phyloP scores from a whole-genome alignment of 169 alveolate species.

The Plasmodium sp. region DNA sequence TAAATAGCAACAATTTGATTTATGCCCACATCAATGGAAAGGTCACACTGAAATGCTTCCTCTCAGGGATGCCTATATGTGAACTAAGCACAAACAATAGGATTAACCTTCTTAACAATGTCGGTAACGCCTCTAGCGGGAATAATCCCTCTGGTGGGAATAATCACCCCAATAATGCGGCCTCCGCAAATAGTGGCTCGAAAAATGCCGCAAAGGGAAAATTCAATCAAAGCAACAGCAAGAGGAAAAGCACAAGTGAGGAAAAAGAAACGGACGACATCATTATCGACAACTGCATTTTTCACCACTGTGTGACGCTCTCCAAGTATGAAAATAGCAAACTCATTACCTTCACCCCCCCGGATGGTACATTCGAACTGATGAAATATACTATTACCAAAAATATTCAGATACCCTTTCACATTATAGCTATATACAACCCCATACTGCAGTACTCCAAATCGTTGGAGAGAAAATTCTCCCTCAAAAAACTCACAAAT shows the following conservation, averaged over 20 bases:
- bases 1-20: slow-evolving; percentile 57
- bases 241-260: neutral
- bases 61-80: slow-evolving; percentile 65
- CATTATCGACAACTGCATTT: slow-evolving; percentile 45
- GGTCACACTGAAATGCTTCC: slow-evolving; percentile 24
- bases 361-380: slow-evolving; percentile 58
- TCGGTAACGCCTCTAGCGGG: neutral
- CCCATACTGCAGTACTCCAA: slow-evolving; percentile 49
- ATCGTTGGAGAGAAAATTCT: slow-evolving; percentile 27
- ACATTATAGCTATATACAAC: slow-evolving; percentile 54
- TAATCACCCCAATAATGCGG: neutral
- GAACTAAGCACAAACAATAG: slow-evolving; percentile 40
- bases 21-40: slow-evolving; percentile 68
- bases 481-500: slow-evolving; percentile 31
- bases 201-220: neutral
- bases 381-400: slow-evolving; percentile 62
- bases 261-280: slow-evolving; percentile 32
- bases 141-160: neutral
- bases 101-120: slow-evolving; percentile 32
- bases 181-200: neutral
- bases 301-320: slow-evolving; percentile 61
- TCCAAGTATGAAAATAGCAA: slow-evolving; percentile 56
- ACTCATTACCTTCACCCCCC: slow-evolving; percentile 65
- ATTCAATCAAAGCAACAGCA: neutral
- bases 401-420: slow-evolving; percentile 70